Evolutionary conservation across 2,329 filamentous ascomycete genomes (phyloP).

Genomic region (Didymella glomerata): DNA sequence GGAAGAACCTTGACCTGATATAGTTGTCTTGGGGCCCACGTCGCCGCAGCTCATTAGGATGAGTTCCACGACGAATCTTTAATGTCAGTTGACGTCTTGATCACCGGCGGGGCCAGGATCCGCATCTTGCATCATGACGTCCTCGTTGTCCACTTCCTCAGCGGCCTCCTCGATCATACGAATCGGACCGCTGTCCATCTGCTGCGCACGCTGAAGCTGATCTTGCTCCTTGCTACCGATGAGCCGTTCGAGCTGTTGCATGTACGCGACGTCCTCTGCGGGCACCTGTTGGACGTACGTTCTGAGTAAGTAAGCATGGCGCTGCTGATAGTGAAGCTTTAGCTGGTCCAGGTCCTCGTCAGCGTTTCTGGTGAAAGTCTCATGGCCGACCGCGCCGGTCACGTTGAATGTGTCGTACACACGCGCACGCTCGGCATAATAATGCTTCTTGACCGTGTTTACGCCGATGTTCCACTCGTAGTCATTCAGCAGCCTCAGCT

Average conservation of each 20-base stretch:
- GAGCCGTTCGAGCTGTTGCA: not conserved
- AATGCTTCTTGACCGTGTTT: slow-evolving; percentile 27
- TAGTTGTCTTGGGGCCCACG: not conserved
- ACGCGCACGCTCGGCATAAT: slow-evolving; percentile 15
- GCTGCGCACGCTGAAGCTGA: not conserved
- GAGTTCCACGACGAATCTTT: not conserved
- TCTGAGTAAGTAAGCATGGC: not conserved
- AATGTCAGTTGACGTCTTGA: not conserved
- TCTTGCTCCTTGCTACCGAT: not conserved
- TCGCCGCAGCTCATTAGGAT: not conserved
- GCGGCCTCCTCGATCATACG: not conserved
- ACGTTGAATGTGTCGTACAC: slow-evolving; percentile 18
- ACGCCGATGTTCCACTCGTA: slow-evolving; percentile 23
- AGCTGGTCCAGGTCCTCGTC: not conserved
- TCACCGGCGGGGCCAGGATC: not conserved
- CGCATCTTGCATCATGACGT: not conserved
- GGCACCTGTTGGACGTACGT: not conserved
- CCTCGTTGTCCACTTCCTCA: not conserved
- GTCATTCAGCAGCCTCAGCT: slow-evolving; percentile 22
- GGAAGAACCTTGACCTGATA: not conserved
- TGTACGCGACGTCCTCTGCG: not conserved
- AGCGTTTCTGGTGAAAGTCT: not conserved
- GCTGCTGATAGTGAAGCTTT: not conserved
- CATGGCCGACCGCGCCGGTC: not conserved
- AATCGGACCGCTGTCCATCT: not conserved